Evolutionary conservation across 345 rosid genomes (phyloP).

Genomic region (Eucalyptus paniculata): DNA sequence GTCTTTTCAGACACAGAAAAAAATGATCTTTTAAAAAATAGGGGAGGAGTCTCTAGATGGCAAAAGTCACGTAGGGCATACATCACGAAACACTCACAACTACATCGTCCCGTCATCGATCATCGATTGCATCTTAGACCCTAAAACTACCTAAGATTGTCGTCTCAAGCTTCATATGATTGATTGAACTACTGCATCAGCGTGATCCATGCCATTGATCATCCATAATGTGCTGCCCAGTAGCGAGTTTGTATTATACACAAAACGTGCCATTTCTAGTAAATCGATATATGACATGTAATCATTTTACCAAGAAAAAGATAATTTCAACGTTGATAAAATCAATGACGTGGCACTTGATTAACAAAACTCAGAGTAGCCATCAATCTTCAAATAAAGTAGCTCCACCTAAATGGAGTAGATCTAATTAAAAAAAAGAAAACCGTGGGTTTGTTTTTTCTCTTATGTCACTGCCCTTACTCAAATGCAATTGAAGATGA

Average conservation of each 20-base stretch:
- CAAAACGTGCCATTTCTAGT: neutral
- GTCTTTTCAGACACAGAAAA: neutral
- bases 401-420: neutral
- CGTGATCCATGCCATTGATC: neutral
- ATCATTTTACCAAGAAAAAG: neutral
- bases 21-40: neutral
- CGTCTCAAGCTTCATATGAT: neutral
- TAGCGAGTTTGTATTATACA: neutral
- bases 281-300: neutral
- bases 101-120: neutral
- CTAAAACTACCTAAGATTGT: neutral
- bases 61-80: neutral
- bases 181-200: neutral
- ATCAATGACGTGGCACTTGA: neutral
- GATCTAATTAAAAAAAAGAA: neutral
- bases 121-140: neutral
- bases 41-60: neutral
- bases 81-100: neutral
- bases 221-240: neutral
- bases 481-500: neutral
- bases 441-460: neutral
- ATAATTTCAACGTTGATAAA: rapidly evolving
- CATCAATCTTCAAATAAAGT: neutral
- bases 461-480: neutral
- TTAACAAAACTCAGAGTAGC: neutral